phyloP scores from a whole-genome alignment of 2,329 filamentous ascomycete species.

The Alternaria gaisen region DNA sequence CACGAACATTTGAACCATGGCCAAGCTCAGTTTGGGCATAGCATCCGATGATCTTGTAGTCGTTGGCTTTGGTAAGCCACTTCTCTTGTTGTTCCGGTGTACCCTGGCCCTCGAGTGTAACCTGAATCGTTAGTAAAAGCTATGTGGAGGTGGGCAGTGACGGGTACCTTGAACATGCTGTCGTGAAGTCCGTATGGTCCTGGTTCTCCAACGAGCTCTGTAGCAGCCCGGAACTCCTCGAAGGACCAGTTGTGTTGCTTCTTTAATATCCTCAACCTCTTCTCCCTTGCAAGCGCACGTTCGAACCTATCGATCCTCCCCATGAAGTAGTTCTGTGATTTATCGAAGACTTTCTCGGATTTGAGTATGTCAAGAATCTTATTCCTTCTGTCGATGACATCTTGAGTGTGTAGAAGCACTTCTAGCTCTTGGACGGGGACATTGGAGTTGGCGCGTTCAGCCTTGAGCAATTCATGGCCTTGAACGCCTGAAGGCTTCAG shows the following conservation, averaged over 20 bases:
- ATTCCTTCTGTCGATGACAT: conserved; percentile 68
- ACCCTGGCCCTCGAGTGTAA: conserved; percentile 75
- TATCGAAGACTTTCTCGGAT: conserved; percentile 76
- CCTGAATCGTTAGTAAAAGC: conserved; percentile 50
- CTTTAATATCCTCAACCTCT: conserved; percentile 72
- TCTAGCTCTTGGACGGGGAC: conserved; percentile 73
- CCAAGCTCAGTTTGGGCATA: conserved; percentile 84
- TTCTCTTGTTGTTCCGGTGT: conserved; percentile 76
- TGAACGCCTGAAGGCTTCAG: conserved; percentile 73
- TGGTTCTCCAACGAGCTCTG: conserved; percentile 75
- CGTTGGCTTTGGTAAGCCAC: conserved; percentile 73
- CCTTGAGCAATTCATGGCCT: conserved; percentile 72
- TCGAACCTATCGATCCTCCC: conserved; percentile 75
- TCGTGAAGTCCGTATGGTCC: conserved; percentile 78
- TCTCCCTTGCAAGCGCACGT: conserved; percentile 73
- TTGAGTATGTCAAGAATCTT: conserved; percentile 71
- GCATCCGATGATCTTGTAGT: conserved; percentile 78
- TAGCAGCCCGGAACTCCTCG: conserved; percentile 71
- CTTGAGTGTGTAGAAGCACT: conserved; percentile 73
- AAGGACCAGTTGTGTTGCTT: conserved; percentile 72
- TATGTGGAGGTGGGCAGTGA: not conserved
- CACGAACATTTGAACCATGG: conserved; percentile 73
- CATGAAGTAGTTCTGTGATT: conserved; percentile 78
- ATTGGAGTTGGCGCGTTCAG: conserved; percentile 73
- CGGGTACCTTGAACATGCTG: conserved; percentile 70